Conservation (phyloP, 148 eudicot species). For the Cornus florida region DNA sequence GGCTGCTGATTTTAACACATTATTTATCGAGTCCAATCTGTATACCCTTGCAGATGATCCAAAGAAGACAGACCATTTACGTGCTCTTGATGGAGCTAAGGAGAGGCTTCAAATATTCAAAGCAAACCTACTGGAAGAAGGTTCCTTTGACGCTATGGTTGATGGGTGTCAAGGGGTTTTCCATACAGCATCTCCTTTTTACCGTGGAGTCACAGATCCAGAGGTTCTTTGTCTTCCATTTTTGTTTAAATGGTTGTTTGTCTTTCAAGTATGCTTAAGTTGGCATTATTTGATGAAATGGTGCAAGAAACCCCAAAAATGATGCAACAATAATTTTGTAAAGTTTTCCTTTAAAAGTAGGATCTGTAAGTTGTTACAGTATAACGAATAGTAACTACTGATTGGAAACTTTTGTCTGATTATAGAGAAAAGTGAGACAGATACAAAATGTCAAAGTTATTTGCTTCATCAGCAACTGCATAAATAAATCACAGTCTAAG, state of each 20-base stretch:
- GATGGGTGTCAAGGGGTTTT: conserved; percentile 11
- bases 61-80: conserved; percentile 22
- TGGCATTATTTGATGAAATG: no score
- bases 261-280: no score
- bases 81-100: conserved; percentile 22
- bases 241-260: neutral
- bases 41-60: conserved; percentile 1
- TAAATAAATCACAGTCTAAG: no score
- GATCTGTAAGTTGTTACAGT: no score
- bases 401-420: no score
- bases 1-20: neutral
- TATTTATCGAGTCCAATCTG: neutral
- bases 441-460: no score
- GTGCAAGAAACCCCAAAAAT: no score
- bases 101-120: conserved; percentile 28
- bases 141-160: conserved; percentile 10
- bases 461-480: no score
- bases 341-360: no score
- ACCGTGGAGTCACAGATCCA: neutral
- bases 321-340: no score
- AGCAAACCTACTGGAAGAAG: conserved; percentile 23
- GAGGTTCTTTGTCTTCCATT: neutral
- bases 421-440: no score
- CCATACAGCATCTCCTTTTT: conserved; percentile 5
- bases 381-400: no score